Conservation (phyloP, 2,329 filamentous ascomycete species). For the Tolypocladium album region DNA sequence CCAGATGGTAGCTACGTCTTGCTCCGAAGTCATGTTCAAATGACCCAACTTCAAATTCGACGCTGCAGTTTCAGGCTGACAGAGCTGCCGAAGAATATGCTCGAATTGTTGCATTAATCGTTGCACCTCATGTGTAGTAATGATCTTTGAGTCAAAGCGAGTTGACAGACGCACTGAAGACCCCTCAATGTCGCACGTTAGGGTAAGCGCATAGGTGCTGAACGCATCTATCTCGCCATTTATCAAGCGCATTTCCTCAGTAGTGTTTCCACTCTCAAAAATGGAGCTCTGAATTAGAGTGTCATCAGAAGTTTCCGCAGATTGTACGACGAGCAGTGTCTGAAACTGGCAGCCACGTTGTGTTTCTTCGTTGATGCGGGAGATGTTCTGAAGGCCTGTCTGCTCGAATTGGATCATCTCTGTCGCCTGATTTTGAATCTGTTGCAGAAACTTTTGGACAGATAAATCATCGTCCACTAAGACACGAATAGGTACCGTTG, state of each 20-base stretch:
- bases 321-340: not conserved
- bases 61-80: not conserved
- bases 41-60: not conserved
- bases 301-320: not conserved
- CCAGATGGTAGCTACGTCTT: not conserved
- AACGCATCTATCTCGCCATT: not conserved
- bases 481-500: not conserved
- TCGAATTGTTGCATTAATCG: not conserved
- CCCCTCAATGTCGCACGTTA: not conserved
- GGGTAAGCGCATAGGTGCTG: not conserved
- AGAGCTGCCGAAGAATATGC: not conserved
- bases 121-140: not conserved
- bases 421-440: not conserved
- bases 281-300: not conserved
- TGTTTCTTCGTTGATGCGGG: not conserved
- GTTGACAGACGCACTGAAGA: not conserved
- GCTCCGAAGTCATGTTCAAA: not conserved
- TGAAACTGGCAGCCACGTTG: not conserved
- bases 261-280: not conserved
- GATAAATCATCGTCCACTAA: not conserved
- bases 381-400: not conserved
- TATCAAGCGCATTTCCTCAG: not conserved
- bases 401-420: not conserved
- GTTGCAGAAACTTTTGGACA: not conserved
- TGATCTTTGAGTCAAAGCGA: not conserved